phyloP scores from a whole-genome alignment of 768 basidiomycete genomes.

The Lentinula guzmanii region DNA sequence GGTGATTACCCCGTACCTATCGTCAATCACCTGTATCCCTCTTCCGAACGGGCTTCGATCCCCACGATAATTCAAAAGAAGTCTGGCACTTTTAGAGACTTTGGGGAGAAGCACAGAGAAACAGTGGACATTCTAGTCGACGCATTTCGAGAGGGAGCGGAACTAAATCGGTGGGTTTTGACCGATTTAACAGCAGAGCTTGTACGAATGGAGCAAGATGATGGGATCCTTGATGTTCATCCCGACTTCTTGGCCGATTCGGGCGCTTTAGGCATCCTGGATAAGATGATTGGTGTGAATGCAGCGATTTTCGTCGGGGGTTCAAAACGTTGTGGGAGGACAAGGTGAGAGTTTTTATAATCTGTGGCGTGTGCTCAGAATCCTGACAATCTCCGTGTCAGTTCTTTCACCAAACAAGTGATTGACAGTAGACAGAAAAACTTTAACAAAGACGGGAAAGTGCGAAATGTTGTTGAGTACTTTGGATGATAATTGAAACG shows the following conservation, averaged over 20 bases:
- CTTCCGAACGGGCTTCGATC: background rate
- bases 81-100: conserved; percentile 41
- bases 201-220: conserved; percentile 10
- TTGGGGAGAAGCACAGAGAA: conserved; percentile 36
- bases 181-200: conserved; percentile 36
- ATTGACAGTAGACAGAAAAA: conserved; percentile 31
- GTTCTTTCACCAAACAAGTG: conserved; percentile 51
- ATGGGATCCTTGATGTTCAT: conserved; percentile 7
- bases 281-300: conserved; percentile 46
- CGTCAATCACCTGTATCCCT: conserved; percentile 6
- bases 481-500: conserved; percentile 26
- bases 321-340: conserved; percentile 36
- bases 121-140: conserved; percentile 36
- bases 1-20: conserved; percentile 43
- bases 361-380: background rate
- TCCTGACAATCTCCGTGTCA: conserved; percentile 18
- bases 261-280: conserved; percentile 49
- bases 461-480: conserved; percentile 37
- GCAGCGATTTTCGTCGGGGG: conserved; percentile 48
- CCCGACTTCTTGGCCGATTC: conserved; percentile 34
- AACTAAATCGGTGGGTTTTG: conserved; percentile 32
- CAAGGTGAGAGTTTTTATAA: conserved; percentile 28
- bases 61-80: conserved; percentile 10
- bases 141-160: conserved; percentile 36
- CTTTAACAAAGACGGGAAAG: conserved; percentile 13